Evolutionary conservation across 495 filamentous ascomycete species (phyloP).

Genomic region (Poronia punctata): DNA sequence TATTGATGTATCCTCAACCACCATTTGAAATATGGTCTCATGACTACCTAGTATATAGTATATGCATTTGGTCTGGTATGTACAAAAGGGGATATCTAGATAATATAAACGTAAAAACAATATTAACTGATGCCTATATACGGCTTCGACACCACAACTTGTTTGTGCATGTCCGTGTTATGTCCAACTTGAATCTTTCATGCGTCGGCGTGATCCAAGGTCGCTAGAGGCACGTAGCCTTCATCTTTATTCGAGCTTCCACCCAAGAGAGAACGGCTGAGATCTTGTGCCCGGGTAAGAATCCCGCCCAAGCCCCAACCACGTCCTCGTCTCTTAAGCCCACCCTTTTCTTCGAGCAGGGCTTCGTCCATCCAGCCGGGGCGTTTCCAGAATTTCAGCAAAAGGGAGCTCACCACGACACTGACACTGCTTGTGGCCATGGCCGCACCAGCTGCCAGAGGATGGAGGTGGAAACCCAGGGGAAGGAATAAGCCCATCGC

Average conservation of each 20-base stretch:
- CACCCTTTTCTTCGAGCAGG: constrained; percentile 49
- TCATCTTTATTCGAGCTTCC: constrained; percentile 38
- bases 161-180: neutral
- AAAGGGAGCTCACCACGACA: constrained; percentile 75
- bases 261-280: constrained; percentile 24
- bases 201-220: constrained; percentile 31
- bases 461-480: constrained; percentile 78
- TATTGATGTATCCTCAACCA: neutral
- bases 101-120: neutral
- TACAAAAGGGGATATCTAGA: constrained; percentile 1
- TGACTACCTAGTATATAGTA: no score
- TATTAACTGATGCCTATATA: neutral
- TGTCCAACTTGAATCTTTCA: constrained; percentile 9
- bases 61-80: no score
- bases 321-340: constrained; percentile 32
- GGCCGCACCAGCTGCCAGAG: constrained; percentile 88
- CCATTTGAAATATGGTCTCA: constrained; percentile 3
- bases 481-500: constrained; percentile 95
- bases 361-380: constrained; percentile 84
- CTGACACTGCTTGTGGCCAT: constrained; percentile 90
- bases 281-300: constrained; percentile 32
- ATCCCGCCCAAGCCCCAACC: constrained; percentile 41
- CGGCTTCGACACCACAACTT: neutral
- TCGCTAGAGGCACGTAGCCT: constrained; percentile 53
- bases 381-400: constrained; percentile 81